Evolutionary conservation across 306 rosid genomes (phyloP).

Genomic region (Dalbergia cochinchinensis): DNA sequence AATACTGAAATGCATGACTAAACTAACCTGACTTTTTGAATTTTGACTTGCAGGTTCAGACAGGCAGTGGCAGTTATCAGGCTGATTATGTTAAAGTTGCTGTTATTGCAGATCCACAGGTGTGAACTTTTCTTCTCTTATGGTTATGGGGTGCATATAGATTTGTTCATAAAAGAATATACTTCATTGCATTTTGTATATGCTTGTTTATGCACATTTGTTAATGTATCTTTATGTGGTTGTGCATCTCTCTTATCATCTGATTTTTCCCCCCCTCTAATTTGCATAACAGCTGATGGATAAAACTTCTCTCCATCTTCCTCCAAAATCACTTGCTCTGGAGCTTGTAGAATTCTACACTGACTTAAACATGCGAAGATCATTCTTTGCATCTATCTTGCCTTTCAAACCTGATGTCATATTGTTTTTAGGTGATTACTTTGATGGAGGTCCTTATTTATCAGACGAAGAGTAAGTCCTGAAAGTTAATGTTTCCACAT

Average conservation of each 20-base stretch:
- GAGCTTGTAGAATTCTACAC: conserved; percentile 79
- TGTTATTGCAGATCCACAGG: conserved; percentile 88
- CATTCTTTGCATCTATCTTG: conserved; percentile 70
- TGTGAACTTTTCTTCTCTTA: conserved; percentile 51
- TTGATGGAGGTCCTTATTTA: conserved; percentile 83
- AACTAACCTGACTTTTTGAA: conserved; percentile 2
- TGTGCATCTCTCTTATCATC: conserved; percentile 27
- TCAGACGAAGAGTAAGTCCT: conserved; percentile 77
- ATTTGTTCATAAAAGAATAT: not conserved
- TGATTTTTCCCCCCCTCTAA: not conserved
- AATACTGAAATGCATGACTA: conserved; percentile 31
- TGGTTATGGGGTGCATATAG: not conserved
- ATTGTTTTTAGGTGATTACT: conserved; percentile 84
- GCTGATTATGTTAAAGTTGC: conserved; percentile 71
- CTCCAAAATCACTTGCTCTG: conserved; percentile 74
- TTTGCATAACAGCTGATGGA: conserved; percentile 80
- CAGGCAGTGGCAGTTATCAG: conserved; percentile 39
- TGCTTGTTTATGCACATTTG: conserved; percentile 27
- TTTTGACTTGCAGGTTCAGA: conserved; percentile 49
- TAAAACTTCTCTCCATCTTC: conserved; percentile 74
- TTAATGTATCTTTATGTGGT: not conserved
- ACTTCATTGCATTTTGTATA: not conserved
- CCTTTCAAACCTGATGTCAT: conserved; percentile 78
- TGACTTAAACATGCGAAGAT: conserved; percentile 84
- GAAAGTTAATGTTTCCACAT: conserved; percentile 15